Evolutionary conservation across 129 eudicot genomes (phyloP).

Genomic region (Helianthus tuberosus): DNA sequence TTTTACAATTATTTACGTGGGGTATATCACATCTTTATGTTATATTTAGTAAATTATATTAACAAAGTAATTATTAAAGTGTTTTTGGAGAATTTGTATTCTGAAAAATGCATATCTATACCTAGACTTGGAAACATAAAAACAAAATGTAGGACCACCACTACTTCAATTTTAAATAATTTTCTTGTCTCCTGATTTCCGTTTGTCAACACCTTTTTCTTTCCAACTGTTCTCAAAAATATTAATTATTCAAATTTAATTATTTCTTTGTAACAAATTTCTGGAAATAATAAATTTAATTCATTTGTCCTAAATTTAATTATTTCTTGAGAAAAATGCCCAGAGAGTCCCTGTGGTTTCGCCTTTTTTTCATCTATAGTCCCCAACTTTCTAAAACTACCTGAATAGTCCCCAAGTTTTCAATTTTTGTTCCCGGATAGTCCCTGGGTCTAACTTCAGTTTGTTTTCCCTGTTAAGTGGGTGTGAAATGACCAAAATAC

Average conservation of each 20-base stretch:
- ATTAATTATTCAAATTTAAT: background rate
- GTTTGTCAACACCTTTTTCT: slow-evolving; percentile 19
- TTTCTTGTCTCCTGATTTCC: slow-evolving; percentile 21
- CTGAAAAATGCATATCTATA: slow-evolving; percentile 6
- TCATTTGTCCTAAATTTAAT: too few species aligned
- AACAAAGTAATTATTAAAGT: background rate
- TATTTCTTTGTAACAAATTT: too few species aligned
- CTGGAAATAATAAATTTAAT: too few species aligned
- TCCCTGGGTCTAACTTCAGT: too few species aligned
- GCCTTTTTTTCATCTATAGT: too few species aligned
- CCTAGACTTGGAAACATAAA: slow-evolving; percentile 26
- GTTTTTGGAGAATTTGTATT: slow-evolving; percentile 27
- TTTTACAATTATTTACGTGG: slow-evolving; percentile 22
- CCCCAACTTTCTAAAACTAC: too few species aligned
- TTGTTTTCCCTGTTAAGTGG: too few species aligned
- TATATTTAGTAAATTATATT: background rate
- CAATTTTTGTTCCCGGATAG: too few species aligned
- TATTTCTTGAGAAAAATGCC: too few species aligned
- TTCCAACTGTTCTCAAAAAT: background rate
- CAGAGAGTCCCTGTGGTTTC: too few species aligned
- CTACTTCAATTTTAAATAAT: slow-evolving; percentile 1
- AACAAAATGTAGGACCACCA: slow-evolving; percentile 36
- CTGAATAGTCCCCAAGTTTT: too few species aligned
- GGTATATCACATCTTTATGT: background rate
- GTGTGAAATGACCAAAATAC: too few species aligned